Conservation (phyloP, 176 grass and related monocot species). For the Oryza meyeriana region DNA sequence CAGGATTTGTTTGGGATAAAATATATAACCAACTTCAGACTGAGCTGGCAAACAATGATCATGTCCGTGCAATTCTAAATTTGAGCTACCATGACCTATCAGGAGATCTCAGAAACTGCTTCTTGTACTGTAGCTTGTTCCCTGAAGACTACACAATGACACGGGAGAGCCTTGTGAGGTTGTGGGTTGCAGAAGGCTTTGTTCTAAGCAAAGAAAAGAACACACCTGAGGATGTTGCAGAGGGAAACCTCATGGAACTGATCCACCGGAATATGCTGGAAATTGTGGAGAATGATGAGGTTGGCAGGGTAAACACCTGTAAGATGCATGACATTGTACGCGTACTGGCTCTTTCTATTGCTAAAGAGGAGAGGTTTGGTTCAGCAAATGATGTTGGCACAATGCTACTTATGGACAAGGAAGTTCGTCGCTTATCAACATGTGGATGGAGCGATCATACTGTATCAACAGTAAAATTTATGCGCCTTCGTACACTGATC, state of each 20-base stretch:
- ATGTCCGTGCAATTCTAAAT: slow-evolving; percentile 32
- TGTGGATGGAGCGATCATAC: slow-evolving; percentile 3
- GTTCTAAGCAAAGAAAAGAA: slow-evolving; percentile 2
- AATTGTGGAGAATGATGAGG: slow-evolving; percentile 1
- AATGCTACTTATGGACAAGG: slow-evolving; percentile 7
- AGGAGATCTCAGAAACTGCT: slow-evolving; percentile 30
- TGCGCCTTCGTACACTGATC: slow-evolving; percentile 18
- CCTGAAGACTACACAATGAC: slow-evolving; percentile 18
- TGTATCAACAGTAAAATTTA: background rate
- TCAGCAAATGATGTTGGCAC: background rate
- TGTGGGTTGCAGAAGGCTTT: slow-evolving; percentile 41
- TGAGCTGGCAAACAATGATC: slow-evolving; percentile 32
- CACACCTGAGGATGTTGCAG: slow-evolving; percentile 30
- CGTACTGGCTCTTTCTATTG: slow-evolving; percentile 26
- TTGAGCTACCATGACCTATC: slow-evolving; percentile 34
- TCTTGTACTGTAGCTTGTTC: slow-evolving; percentile 33
- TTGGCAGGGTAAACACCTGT: slow-evolving; percentile 19
- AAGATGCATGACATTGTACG: slow-evolving; percentile 49
- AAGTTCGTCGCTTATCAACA: slow-evolving; percentile 20
- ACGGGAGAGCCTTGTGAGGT: slow-evolving; percentile 22
- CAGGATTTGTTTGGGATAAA: slow-evolving; percentile 35
- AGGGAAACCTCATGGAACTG: slow-evolving; percentile 33
- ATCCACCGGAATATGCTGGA: slow-evolving; percentile 26
- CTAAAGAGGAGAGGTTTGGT: slow-evolving; percentile 32
- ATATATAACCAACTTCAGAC: slow-evolving; percentile 45